phyloP scores from a whole-genome alignment of 352 stramenopile genomes.

The Phytophthora pistaciae region DNA sequence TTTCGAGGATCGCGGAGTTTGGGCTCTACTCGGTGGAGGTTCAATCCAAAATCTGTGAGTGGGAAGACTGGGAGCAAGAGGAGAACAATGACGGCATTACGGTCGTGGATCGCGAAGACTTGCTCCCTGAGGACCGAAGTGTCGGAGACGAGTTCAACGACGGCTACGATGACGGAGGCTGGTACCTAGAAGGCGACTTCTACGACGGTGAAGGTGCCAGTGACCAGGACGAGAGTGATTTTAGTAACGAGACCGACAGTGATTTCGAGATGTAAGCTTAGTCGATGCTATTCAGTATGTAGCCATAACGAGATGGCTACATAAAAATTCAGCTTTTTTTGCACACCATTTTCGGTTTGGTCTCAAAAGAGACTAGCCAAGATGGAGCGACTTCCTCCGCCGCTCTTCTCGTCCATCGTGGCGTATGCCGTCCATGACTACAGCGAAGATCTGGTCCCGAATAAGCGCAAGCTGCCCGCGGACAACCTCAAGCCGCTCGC shows the following conservation, averaged over 20 bases:
- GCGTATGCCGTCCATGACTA: constrained; percentile 37
- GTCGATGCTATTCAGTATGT: not conserved
- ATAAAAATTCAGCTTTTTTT: not conserved
- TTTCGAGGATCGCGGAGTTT: constrained; percentile 27
- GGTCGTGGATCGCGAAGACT: constrained; percentile 1
- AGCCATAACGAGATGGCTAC: not conserved
- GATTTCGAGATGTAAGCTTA: not conserved
- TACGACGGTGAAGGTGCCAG: constrained; percentile 1
- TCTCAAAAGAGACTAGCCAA: not conserved
- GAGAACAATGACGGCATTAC: not conserved
- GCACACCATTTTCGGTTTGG: not conserved
- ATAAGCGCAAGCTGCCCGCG: not conserved
- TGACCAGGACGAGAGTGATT: not conserved
- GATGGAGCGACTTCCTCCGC: constrained; percentile 30
- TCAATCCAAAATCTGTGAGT: constrained; percentile 4
- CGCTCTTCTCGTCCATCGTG: constrained; percentile 39
- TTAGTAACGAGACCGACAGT: not conserved
- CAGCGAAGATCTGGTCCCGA: constrained; percentile 20
- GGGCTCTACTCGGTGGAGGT: constrained; percentile 18
- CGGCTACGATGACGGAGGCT: not conserved
- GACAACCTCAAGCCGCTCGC: constrained; percentile 26
- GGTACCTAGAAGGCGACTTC: not conserved
- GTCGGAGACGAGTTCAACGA: not conserved
- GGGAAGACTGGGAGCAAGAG: constrained; percentile 17
- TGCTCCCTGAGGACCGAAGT: not conserved